Base-by-base conservation (phyloP, 179 eudicot genomes). In the Carnegiea gigantea region DNA sequence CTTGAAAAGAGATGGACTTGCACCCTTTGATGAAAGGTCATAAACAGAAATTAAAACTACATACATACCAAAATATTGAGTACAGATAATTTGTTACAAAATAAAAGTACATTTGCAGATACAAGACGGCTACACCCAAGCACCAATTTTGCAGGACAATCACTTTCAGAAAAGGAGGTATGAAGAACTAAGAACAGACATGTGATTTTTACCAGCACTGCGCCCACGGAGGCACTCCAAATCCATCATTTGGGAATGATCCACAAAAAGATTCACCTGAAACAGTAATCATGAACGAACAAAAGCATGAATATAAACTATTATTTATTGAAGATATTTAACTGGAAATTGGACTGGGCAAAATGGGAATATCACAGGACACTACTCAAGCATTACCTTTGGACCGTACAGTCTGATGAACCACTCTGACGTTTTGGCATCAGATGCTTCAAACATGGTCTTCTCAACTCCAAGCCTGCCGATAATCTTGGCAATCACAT, bases 241-340 rank as follows among this genome's bases (percentile, higher is more conserved):
- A 84, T 90, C 90, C 85, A 92, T 83, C 86, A 95, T 92, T 86
- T 95, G 97, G 54, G 98, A 90, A 67, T 91, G 99, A 88, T 94
- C 97, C 86, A 95, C 98, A 72, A 92, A 90, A 74, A 95, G 97
- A 78, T 95, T 95, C 77, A 95, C 97, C 99, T 95, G 85, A 70
- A 86, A 83, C n/a, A 54, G 70, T 33, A 46, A 80, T 43, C 36
- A 12, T 5, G 3, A 70, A 30, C 24, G 36, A 54, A 51, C 60
- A 26, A 33, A 26, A 23, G 12, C 53, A 17, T 13, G 65, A 60
- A 60, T 20, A 21, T 3, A 21, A 18, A 12, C 65, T 18, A 2
- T 60, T 2, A 60, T 18, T 21, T 60, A 21, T 60, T 60, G 8
- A 51, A 9, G 9, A 62, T 0, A 62, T 62, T 18, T 6, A 10